Evolutionary conservation across 495 filamentous ascomycete genomes (phyloP).

Genomic region (Penicillium salamii): DNA sequence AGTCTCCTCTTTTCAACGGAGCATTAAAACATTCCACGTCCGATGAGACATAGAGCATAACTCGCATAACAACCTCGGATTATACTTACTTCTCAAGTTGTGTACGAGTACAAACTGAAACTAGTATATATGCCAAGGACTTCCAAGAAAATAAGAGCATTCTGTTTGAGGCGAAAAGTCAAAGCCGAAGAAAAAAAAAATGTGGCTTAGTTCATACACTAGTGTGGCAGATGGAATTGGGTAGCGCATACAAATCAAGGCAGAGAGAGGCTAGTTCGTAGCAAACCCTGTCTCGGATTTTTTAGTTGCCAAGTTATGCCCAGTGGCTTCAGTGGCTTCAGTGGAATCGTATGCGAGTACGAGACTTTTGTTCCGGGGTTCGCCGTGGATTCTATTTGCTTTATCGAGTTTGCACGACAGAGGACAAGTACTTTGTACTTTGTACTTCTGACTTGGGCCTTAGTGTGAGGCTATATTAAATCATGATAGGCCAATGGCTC

Average conservation of each 20-base stretch:
- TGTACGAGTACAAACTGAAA: too few species aligned
- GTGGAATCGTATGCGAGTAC: neutral
- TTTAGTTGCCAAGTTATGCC: neutral
- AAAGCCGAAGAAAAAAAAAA: neutral
- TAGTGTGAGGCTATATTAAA: neutral
- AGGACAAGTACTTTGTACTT: neutral
- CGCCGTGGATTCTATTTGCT: too few species aligned
- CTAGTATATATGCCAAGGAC: too few species aligned
- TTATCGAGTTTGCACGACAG: too few species aligned
- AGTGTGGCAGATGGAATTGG: neutral
- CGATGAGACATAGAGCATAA: too few species aligned
- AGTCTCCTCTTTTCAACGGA: too few species aligned
- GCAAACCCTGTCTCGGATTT: neutral
- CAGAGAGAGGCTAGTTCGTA: neutral
- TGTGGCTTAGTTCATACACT: neutral
- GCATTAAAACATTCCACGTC: too few species aligned
- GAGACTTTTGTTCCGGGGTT: neutral
- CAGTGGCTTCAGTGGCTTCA: neutral
- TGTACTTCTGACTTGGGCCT: too few species aligned
- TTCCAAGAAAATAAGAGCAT: neutral
- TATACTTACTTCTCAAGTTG: too few species aligned
- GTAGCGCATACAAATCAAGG: neutral
- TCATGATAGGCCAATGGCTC: slow-evolving; percentile 5
- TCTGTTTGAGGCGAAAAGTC: neutral
- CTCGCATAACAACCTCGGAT: too few species aligned